phyloP scores from a whole-genome alignment of 495 filamentous ascomycete species.

The Parmelia sp. region DNA sequence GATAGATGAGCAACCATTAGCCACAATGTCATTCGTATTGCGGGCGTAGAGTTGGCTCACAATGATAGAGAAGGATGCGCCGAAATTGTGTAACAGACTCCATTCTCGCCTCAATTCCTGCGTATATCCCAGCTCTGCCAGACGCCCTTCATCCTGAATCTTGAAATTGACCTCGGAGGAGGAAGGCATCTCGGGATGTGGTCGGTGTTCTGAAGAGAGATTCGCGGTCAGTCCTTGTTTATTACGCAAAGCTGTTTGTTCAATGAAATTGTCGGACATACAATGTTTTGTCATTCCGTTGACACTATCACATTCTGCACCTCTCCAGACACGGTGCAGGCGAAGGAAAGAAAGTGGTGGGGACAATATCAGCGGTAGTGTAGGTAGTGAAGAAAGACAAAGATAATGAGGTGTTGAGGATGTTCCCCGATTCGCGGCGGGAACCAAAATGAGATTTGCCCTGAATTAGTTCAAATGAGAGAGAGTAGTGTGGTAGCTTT shows the following conservation, averaged over 20 bases:
- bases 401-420: background rate
- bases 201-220: background rate
- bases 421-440: background rate
- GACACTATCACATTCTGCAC: background rate
- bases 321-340: background rate
- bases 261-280: background rate
- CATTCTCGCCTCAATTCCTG: conserved; percentile 54
- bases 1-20: conserved; percentile 11
- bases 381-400: background rate
- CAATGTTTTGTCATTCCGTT: background rate
- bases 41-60: conserved; percentile 30
- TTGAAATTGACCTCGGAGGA: conserved; percentile 23
- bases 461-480: background rate
- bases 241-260: background rate
- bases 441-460: background rate
- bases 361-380: background rate
- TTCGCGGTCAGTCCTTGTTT: background rate
- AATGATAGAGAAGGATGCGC: conserved; percentile 59
- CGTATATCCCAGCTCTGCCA: conserved; percentile 56
- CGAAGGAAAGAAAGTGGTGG: background rate
- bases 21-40: background rate
- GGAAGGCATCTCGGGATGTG: conserved; percentile 12
- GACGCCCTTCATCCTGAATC: conserved; percentile 43
- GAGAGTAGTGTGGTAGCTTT: background rate
- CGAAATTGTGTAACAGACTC: conserved; percentile 56